Evolutionary conservation across 352 stramenopile genomes (phyloP), one percentile per base, ranked within the genome.

Genomic region (Phytophthora palmivora): DNA sequence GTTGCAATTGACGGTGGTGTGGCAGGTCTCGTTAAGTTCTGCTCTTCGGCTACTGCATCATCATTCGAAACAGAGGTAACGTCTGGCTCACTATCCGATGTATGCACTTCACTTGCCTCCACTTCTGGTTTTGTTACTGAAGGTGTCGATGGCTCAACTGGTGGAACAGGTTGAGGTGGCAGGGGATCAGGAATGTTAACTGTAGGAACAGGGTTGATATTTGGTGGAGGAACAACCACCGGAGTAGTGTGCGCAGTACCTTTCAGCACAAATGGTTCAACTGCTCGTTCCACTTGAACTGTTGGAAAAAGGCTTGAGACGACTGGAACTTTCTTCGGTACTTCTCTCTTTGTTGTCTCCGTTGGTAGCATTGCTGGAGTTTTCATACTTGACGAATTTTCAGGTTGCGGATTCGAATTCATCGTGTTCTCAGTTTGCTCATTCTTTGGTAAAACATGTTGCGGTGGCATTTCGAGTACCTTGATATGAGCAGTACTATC

Each of bases 251-350:
- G n/a, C 19, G 39, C 41, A 14, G 56, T 34, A 5, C 16, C 16
- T 26, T 48, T 63, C 45, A 68, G 33, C 9, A 56, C 44, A 18
- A 68, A 67, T n/a, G 57, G 44, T 19, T 64, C 37, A 7, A 41
- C n/a, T 14, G 33, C 22, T 50, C 28, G 49, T 39, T 72, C 58
- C 4, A 64, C n/a, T 58, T 63, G 37, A 54, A 72, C 38, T 18
- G 38, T 56, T 46, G 63, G 63, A 9, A 72, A 11, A 16, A 72
- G 21, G 39, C 37, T 72, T 11, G 63, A 68, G 37, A 68, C 44
- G 3, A 58, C 67, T 24, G 45, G 19, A 15, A 10, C 30, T 34
- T 34, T 34, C 7, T 14, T 12, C 30, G 30, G 30, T 34, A 34
- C 30, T 3, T 34, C 30, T 34, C 30, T 34, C 30, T 34, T 34